phyloP scores from a whole-genome alignment of 257 asterid genomes.

The Jacaranda copaia region DNA sequence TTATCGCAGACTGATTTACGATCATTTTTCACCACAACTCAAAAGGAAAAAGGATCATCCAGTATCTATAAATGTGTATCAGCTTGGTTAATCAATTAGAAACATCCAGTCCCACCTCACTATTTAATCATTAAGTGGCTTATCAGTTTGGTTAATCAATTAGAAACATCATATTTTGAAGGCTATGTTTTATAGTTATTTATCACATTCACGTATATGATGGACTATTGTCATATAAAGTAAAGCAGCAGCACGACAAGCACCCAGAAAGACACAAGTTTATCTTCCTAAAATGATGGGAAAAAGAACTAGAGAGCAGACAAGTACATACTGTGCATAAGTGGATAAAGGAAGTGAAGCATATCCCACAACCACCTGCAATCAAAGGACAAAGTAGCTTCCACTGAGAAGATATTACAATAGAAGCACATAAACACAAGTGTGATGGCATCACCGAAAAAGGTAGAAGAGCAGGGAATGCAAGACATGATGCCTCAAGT shows the following conservation, averaged over 20 bases:
- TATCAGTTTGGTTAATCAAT: neutral
- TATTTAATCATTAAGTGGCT: neutral
- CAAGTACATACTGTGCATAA: slow-evolving; percentile 83
- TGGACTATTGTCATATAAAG: slow-evolving; percentile 20
- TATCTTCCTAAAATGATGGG: slow-evolving; percentile 18
- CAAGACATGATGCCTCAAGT: slow-evolving; percentile 32
- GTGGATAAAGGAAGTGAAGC: slow-evolving; percentile 89
- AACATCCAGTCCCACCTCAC: neutral
- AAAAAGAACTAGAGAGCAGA: slow-evolving; percentile 31
- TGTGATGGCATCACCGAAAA: neutral
- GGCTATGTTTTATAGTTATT: neutral
- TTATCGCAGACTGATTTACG: slow-evolving; percentile 5
- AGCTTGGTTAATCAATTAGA: no score
- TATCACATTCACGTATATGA: slow-evolving; percentile 1
- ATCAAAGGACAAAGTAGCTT: slow-evolving; percentile 39
- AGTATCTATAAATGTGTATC: neutral
- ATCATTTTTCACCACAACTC: neutral
- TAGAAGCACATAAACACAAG: neutral
- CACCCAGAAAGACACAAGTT: slow-evolving; percentile 20
- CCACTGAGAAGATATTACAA: slow-evolving; percentile 37
- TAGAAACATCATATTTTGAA: neutral
- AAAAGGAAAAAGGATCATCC: neutral
- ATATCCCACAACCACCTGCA: slow-evolving; percentile 96
- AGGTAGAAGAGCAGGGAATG: slow-evolving; percentile 13
- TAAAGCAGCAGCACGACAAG: slow-evolving; percentile 33